These are phyloP conservation scores for Fusarium papillatum DNA, from an alignment of 2,329 filamentous ascomycete genomes.

Conservation along the genomic window DNA sequence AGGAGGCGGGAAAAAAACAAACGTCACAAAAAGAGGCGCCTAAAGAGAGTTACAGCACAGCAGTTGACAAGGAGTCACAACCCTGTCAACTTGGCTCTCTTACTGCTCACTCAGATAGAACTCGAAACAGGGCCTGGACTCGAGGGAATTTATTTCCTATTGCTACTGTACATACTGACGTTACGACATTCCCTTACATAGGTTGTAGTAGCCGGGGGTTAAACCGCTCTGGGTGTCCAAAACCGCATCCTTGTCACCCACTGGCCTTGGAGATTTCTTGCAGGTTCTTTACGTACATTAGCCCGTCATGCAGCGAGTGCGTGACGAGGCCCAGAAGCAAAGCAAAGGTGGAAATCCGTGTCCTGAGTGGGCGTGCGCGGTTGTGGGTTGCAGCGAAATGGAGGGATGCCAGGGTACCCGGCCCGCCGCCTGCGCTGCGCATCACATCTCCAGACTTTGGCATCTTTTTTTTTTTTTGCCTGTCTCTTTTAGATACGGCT, in stretches of 20 bases:
- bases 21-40: neutral
- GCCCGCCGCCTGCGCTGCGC: slow-evolving; percentile 12
- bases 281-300: slow-evolving; percentile 11
- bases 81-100: slow-evolving; percentile 26
- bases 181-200: neutral
- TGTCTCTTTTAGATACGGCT: neutral
- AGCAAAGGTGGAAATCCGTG: neutral
- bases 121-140: slow-evolving; percentile 8
- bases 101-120: slow-evolving; percentile 25
- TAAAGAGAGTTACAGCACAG: neutral
- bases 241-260: slow-evolving; percentile 3
- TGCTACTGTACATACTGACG: neutral
- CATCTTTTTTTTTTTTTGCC: neutral
- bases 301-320: neutral
- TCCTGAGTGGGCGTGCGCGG: neutral
- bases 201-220: neutral
- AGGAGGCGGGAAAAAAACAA: slow-evolving; percentile 16
- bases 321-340: neutral
- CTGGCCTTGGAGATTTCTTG: slow-evolving; percentile 12
- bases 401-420: slow-evolving; percentile 7
- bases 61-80: slow-evolving; percentile 21
- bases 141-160: slow-evolving; percentile 4
- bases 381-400: neutral
- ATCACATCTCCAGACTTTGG: slow-evolving; percentile 8
- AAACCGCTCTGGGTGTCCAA: neutral